Base-by-base conservation (phyloP, 768 basidiomycete species). In the Basidioascus undulatus region DNA sequence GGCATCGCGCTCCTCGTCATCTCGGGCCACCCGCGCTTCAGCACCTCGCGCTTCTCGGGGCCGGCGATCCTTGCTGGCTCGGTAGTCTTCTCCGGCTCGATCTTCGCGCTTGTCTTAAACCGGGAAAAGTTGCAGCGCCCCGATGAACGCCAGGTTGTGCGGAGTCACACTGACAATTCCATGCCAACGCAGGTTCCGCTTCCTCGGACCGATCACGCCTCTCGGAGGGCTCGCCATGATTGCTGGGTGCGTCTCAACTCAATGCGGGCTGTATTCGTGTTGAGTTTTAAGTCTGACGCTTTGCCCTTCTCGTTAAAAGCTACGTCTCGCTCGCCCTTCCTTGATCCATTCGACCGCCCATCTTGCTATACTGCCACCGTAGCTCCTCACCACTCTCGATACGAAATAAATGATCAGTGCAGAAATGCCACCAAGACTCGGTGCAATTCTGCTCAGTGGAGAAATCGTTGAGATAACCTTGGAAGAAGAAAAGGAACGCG, bases 141-240 rank as follows among this genome's bases (percentile, higher is more conserved):
- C n/a, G 58, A 35, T 23, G 7, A 10, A 10, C n/a, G 10, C 3
- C 8, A 15, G 18, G 23, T 33, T 41, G 15, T 34, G 11, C 8
- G 13, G 18, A 20, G 15, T 19, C 28, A 21, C 28, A 23, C 31
- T 25, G 15, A 12, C 18, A 11, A 4, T 40, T 9, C 5, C 15
- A 36, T 15, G n/a, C n/a, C n/a, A n/a, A n/a, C n/a, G n/a, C 45
- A 68, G 65, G 30, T 54, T 69, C 46, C 67, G 55, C 46, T 61
- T 65, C 44, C 47, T 76, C 19, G 76, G 74, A 0, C 74, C 72
- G 7, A 57, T 74, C 37, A 78, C 75, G 23, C 76, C 76, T 0
- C 48, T 77, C 7, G 76, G 74, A 2, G 76, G 69, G 3, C 41
- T 65, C 16, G 38, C 69, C 1, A 70, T 74, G 70, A 74, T 76